phyloP scores from a whole-genome alignment of 305 asterid genomes.

The Fraxinus baroniana region DNA sequence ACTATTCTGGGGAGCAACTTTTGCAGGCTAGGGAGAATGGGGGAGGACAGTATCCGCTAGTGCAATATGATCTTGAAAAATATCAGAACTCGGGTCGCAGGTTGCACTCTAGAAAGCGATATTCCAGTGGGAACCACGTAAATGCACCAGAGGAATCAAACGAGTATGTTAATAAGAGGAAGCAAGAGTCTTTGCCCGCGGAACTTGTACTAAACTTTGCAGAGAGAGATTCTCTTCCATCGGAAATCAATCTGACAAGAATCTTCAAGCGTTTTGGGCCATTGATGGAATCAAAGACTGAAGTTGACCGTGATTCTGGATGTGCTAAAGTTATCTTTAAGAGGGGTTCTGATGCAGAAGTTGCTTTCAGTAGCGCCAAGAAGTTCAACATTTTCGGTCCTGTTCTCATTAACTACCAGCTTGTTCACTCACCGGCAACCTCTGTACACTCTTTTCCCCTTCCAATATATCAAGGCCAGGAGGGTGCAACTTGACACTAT shows the following conservation, averaged over 20 bases:
- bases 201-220: slow-evolving; percentile 74
- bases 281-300: slow-evolving; percentile 86
- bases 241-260: slow-evolving; percentile 72
- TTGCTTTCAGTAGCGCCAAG: slow-evolving; percentile 74
- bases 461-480: slow-evolving; percentile 34
- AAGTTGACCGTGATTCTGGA: slow-evolving; percentile 60
- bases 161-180: slow-evolving; percentile 48
- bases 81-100: slow-evolving; percentile 48
- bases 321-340: slow-evolving; percentile 85
- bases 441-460: slow-evolving; percentile 53
- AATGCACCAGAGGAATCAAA: slow-evolving; percentile 34
- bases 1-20: slow-evolving; percentile 62
- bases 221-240: slow-evolving; percentile 60
- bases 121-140: slow-evolving; percentile 39
- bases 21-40: slow-evolving; percentile 50
- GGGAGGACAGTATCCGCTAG: slow-evolving; percentile 29
- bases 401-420: slow-evolving; percentile 64
- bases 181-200: slow-evolving; percentile 67
- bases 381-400: slow-evolving; percentile 78
- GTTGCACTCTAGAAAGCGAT: slow-evolving; percentile 60
- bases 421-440: slow-evolving; percentile 67
- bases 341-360: slow-evolving; percentile 91
- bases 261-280: slow-evolving; percentile 92
- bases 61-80: slow-evolving; percentile 32
- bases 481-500: slow-evolving; percentile 41